Base-by-base conservation (phyloP, 2,329 filamentous ascomycete genomes). In the Conoideocrella luteorostrata region DNA sequence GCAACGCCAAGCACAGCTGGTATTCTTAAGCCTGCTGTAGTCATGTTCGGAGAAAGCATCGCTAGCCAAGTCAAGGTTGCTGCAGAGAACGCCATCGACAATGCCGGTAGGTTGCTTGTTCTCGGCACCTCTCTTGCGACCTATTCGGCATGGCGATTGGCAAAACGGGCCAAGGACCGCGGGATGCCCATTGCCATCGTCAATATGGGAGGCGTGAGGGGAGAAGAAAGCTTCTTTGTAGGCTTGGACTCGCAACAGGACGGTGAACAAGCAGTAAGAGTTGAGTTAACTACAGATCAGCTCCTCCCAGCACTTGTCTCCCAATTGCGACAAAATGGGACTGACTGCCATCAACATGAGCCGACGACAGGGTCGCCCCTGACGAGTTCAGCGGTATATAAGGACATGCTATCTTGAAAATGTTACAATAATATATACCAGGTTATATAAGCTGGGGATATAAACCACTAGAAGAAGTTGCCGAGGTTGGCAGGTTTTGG, bases 1-100 rank as follows among this genome's bases (percentile, higher is more conserved):
- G 66, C 71, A 30, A 54, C 72, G 5, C 67, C 68, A 0, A 82
- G 80, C 52, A 80, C 75, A 2, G 87, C 81, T 0, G 93, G 91
- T 2, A 80, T 97, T 29, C 63, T 98, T 44, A 97, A 97, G 59
- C 93, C 93, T 4, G 87, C 87, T 1, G 90, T 98, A 2, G 82
- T 90, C 55, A 96, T 97, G 88, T 97, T 97, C 61, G 93, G 93
- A 13, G 93, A 97, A 65, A 90, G 80, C 47, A 95, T 97, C 39
- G 71, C 78, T 0, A 63, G 67, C 2, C 56, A 66, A 2, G 82
- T 90, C 28, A 96, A 94, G 62, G 63, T 69, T 2, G 81, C 80
- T 0, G 91, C 90, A 2, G 90, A 97, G 58, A 68, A 79, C 22
- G 85, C 86, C 11, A 80, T 97, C 39, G 87, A 96, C 56, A 74